These are phyloP conservation scores for Thecaphora frezii DNA, from an alignment of 1,284 basidiomycete species.

Conservation along the genomic window DNA sequence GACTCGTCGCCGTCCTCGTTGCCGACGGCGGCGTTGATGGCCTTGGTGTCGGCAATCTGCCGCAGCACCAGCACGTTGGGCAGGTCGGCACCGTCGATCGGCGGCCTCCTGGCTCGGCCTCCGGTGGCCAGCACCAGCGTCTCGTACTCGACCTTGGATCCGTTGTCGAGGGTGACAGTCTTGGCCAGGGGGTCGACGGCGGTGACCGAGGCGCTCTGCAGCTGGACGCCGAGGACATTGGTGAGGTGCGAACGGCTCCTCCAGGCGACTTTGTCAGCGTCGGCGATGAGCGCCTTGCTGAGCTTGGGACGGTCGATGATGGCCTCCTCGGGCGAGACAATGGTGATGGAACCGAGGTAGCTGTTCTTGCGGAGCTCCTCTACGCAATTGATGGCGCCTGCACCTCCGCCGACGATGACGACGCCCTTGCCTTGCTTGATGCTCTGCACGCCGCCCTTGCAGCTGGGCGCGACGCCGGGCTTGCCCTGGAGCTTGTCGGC, in stretches of 20 bases:
- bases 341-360: slow-evolving; percentile 74
- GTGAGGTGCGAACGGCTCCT: slow-evolving; percentile 73
- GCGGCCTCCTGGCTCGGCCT: slow-evolving; percentile 66
- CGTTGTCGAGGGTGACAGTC: slow-evolving; percentile 58
- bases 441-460: slow-evolving; percentile 55
- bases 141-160: slow-evolving; percentile 56
- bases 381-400: slow-evolving; percentile 75
- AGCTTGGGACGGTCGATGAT: slow-evolving; percentile 90
- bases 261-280: slow-evolving; percentile 76
- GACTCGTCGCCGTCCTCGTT: slow-evolving; percentile 52
- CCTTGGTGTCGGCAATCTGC: slow-evolving; percentile 72
- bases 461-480: slow-evolving; percentile 40
- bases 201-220: slow-evolving; percentile 65
- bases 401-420: slow-evolving; percentile 83
- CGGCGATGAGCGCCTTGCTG: slow-evolving; percentile 81
- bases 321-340: slow-evolving; percentile 76
- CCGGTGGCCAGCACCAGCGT: slow-evolving; percentile 61
- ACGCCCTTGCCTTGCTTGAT: slow-evolving; percentile 66
- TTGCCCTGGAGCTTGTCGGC: slow-evolving; percentile 66
- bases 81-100: slow-evolving; percentile 75
- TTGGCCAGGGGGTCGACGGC: slow-evolving; percentile 38
- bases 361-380: slow-evolving; percentile 84
- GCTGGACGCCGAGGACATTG: slow-evolving; percentile 76
- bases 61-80: slow-evolving; percentile 79
- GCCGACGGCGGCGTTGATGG: slow-evolving; percentile 70